phyloP scores from a whole-genome alignment of 164 flowering plant species.

The Buxus sempervirens region DNA sequence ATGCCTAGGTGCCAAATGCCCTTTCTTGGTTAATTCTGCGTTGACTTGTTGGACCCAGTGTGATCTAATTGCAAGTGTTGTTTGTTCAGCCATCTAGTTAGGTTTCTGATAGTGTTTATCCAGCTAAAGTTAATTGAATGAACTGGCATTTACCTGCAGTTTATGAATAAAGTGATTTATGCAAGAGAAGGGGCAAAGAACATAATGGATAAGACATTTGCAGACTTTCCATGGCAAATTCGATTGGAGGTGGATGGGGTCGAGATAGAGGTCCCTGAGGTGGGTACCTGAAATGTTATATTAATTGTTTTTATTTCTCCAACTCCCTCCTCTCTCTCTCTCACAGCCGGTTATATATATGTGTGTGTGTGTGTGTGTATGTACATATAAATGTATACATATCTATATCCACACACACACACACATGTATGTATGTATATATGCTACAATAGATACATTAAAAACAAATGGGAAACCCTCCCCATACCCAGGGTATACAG shows the following conservation, averaged over 20 bases:
- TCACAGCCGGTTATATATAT: not conserved
- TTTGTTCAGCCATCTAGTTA: not conserved
- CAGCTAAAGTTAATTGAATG: conserved; percentile 4
- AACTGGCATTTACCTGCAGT: conserved; percentile 50
- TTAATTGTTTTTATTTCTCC: not conserved
- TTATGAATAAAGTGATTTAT: conserved; percentile 94
- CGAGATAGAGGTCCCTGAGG: conserved; percentile 97
- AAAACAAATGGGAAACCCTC: too few species aligned
- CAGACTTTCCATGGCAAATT: conserved; percentile 89
- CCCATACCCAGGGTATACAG: too few species aligned
- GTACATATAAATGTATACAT: too few species aligned
- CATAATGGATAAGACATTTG: conserved; percentile 94
- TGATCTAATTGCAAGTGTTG: not conserved
- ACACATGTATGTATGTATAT: too few species aligned
- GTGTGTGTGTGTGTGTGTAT: too few species aligned
- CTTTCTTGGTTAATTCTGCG: too few species aligned
- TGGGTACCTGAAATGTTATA: conserved; percentile 23
- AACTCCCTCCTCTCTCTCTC: not conserved
- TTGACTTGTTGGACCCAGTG: too few species aligned
- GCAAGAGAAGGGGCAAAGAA: conserved; percentile 96
- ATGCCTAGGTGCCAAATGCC: too few species aligned
- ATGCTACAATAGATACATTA: too few species aligned
- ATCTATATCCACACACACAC: too few species aligned
- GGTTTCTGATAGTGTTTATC: not conserved
- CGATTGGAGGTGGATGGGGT: conserved; percentile 92